These are phyloP conservation scores for Neofusicoccum cordaticola DNA, from an alignment of 2,329 filamentous ascomycete species.

Conservation along the genomic window DNA sequence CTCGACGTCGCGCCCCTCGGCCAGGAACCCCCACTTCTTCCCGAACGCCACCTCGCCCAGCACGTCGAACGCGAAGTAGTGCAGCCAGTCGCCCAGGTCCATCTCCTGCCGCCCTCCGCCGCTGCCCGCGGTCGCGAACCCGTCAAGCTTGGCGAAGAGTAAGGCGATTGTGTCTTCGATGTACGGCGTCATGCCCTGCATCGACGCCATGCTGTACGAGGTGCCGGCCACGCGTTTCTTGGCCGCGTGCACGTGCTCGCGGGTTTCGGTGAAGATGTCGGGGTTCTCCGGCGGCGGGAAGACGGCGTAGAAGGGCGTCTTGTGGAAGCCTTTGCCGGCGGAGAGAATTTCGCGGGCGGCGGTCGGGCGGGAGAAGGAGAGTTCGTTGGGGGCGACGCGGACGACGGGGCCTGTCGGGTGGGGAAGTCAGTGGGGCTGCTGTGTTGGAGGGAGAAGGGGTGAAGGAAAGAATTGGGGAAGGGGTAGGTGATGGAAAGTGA, in stretches of 20 bases:
- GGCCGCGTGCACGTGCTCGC: conserved; percentile 47
- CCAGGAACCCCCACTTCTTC: conserved; percentile 20
- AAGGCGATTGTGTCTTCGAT: conserved; percentile 28
- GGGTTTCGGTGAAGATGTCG: conserved; percentile 44
- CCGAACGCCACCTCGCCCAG: conserved; percentile 22
- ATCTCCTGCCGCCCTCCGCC: not conserved
- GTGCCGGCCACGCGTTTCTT: conserved; percentile 17
- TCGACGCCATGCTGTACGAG: conserved; percentile 26
- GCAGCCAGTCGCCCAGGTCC: conserved; percentile 42
- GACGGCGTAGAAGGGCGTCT: conserved; percentile 16
- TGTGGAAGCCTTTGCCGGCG: conserved; percentile 45
- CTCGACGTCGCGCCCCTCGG: conserved; percentile 18
- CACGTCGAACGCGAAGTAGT: conserved; percentile 26
- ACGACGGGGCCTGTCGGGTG: conserved; percentile 51
- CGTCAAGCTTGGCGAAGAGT: conserved; percentile 26
- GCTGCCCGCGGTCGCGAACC: conserved; percentile 20
- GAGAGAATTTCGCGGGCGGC: conserved; percentile 69
- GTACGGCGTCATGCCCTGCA: conserved; percentile 27
- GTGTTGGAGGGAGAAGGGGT: not conserved
- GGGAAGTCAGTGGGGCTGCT: not conserved
- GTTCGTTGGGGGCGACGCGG: conserved; percentile 74
- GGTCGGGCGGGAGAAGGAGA: conserved; percentile 70
- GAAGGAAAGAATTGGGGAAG: too few species aligned
- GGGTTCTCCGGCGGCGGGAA: conserved; percentile 15
- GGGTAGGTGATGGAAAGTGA: not conserved